Conservation (phyloP, 345 rosid genomes). For the Hibiscus mutabilis region DNA sequence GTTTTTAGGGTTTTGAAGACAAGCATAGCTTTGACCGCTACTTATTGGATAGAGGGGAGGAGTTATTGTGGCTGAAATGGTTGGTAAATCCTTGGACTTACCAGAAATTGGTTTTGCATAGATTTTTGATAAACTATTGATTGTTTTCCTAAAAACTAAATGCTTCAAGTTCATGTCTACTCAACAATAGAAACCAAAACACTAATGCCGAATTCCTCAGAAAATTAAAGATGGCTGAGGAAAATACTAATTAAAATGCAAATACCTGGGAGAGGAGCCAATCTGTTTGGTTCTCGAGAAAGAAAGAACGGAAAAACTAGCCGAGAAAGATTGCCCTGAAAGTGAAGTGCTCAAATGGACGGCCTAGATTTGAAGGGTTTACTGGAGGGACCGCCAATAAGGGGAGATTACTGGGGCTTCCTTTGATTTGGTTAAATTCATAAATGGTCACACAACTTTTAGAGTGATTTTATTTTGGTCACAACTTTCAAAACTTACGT, state of each 20-base stretch:
- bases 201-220: neutral
- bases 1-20: slow-evolving; percentile 12
- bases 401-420: too few species aligned
- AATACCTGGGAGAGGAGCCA: slow-evolving; percentile 7
- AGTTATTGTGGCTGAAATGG: slow-evolving; percentile 20
- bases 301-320: neutral
- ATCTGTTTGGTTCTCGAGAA: neutral
- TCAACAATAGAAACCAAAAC: neutral
- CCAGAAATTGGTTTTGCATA: slow-evolving; percentile 16
- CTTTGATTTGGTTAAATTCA: too few species aligned
- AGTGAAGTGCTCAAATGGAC: neutral
- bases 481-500: too few species aligned
- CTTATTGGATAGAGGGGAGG: slow-evolving; percentile 9
- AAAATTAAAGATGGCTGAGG: neutral
- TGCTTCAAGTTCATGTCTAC: slow-evolving; percentile 39
- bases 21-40: slow-evolving; percentile 9
- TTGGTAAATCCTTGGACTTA: slow-evolving; percentile 20
- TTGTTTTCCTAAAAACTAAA: slow-evolving; percentile 29
- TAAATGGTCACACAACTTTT: too few species aligned
- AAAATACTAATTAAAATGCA: neutral
- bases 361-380: slow-evolving; percentile 3
- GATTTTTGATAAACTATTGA: slow-evolving; percentile 27
- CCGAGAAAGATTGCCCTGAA: neutral
- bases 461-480: too few species aligned
- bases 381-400: neutral